Base-by-base conservation (phyloP, 768 basidiomycete genomes). In the Dictyophora rubrovolvata region DNA sequence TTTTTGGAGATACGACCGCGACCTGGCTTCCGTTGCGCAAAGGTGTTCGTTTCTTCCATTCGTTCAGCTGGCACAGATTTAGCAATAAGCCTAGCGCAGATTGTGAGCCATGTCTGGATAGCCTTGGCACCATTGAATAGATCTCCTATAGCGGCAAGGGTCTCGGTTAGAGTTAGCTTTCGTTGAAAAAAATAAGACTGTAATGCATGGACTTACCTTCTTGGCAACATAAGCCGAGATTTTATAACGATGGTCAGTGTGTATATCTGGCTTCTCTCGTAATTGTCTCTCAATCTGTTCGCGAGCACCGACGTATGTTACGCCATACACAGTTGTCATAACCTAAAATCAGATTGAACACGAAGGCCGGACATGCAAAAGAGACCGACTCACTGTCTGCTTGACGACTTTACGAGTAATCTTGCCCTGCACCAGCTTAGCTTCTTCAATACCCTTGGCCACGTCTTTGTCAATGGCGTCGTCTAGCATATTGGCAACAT, bases 311-410 rank as follows among this genome's bases (percentile, higher is more conserved):
- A 97, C 74, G 72, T 85, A 94, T 0, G 96, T 99, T 16, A 99
- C 94, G 20, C 96, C 95, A 68, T 98, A 98, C 35, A 98, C 95
- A 2, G 95, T 97, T 0, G 95, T 99, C 96, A 99, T 99, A 63
- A 97, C 91, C 85, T 87, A 49, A 54, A 5, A 37, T 10, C 10
- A 35, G 35, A 17, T 22, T 46, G 33, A 8, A 55, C 34, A 42
- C 42, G 47, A 59, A 56, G 35, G 59, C 33, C 2, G 50, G 4
- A 16, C 12, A 56, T 48, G 54, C 20, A n/a, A 51, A 35, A 33
- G 8, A 49, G 18, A 49, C 17, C 7, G 17, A 74, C 81, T 51
- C 42, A 88, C 91, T 21, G 96, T 97, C 75, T 98, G 95, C 77
- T 99, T 99, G 65, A 99, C 95, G 17, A 96, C 86, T 72, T 99